Conservation (phyloP, 2,329 filamentous ascomycete genomes). For the Monilinia fructicola region DNA sequence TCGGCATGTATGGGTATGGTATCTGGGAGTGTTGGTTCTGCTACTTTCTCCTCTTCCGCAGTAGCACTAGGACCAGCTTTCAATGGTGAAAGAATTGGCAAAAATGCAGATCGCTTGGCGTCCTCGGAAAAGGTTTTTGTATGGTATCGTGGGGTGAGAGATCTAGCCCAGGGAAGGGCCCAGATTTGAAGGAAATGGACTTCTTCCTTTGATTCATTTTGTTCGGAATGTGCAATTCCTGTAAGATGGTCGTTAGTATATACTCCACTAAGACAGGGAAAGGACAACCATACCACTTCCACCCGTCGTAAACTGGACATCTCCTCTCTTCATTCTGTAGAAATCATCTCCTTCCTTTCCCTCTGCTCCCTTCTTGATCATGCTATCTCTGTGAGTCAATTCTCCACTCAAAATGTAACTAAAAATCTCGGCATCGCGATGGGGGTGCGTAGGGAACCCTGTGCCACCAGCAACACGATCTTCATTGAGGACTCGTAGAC, state of each 20-base stretch:
- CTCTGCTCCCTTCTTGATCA: slow-evolving; percentile 69
- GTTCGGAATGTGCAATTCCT: slow-evolving; percentile 77
- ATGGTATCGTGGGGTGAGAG: slow-evolving; percentile 73
- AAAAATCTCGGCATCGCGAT: slow-evolving; percentile 88
- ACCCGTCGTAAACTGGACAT: slow-evolving; percentile 89
- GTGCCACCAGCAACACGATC: slow-evolving; percentile 72
- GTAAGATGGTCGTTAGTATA: slow-evolving; percentile 27
- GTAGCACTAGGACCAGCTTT: slow-evolving; percentile 65
- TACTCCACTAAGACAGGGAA: background rate
- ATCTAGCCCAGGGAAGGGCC: slow-evolving; percentile 74
- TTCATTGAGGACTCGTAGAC: slow-evolving; percentile 83
- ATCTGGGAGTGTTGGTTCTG: slow-evolving; percentile 58
- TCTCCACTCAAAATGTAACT: slow-evolving; percentile 82
- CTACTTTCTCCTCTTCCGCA: slow-evolving; percentile 60
- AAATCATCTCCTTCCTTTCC: slow-evolving; percentile 58
- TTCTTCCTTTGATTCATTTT: slow-evolving; percentile 70
- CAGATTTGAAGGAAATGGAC: slow-evolving; percentile 90
- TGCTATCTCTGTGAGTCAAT: slow-evolving; percentile 83
- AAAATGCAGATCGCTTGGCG: slow-evolving; percentile 67
- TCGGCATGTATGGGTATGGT: slow-evolving; percentile 84
- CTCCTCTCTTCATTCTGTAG: slow-evolving; percentile 70
- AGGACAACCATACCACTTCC: slow-evolving; percentile 59
- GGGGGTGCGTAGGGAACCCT: slow-evolving; percentile 82
- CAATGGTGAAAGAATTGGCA: slow-evolving; percentile 74
- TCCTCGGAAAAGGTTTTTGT: slow-evolving; percentile 72